Base-by-base conservation (phyloP, 495 filamentous ascomycete species). In the Parathielavia appendiculata region DNA sequence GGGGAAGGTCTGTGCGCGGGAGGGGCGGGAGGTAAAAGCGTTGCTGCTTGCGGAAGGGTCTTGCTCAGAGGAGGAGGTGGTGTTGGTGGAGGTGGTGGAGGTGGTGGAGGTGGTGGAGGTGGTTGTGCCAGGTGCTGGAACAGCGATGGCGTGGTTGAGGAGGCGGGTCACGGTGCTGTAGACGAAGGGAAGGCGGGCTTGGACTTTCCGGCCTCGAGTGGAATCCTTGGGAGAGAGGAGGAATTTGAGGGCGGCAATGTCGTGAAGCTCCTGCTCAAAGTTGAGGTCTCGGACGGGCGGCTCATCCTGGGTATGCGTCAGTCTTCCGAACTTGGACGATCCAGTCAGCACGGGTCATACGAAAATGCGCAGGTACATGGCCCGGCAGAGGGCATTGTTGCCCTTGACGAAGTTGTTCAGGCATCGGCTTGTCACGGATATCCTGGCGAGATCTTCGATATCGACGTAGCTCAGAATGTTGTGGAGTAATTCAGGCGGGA, bases 401-500 rank as follows among this genome's bases (percentile, higher is more conserved):
- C 69, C 73, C 19, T 68, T 71, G 48, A 86, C 66, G 58, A 77
- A 77, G 54, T 66, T 57, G 51, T 80, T 63, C 30, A 86, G 67
- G 19, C 41, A 61, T 54, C 71, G 79, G 61, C 79, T 85, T 48
- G 75, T 76, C 51, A 53, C 65, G 38, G 74, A 65, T 17, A 84
- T 57, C n/a, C 62, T 50, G 0, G 69, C 71, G 34, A 87, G 60
- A 58, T 85, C 83, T 34, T 69, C 59, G 1, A 80, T 79, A n/a
- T 80, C 69, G n/a, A 82, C 66, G 52, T 77, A 74, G 48, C 65
- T 58, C 41, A 87, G 70, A 54, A 87, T 79, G 57, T 74, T 69
- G 58, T 83, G 78, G 30, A 85, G 59, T 46, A 84, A 75, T 68
- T 86, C 83, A n/a, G 78, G 73, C 7, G 79, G 80, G 9, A 82